Conservation (phyloP, 2,329 filamentous ascomycete species). For the Corynespora cassiicola region DNA sequence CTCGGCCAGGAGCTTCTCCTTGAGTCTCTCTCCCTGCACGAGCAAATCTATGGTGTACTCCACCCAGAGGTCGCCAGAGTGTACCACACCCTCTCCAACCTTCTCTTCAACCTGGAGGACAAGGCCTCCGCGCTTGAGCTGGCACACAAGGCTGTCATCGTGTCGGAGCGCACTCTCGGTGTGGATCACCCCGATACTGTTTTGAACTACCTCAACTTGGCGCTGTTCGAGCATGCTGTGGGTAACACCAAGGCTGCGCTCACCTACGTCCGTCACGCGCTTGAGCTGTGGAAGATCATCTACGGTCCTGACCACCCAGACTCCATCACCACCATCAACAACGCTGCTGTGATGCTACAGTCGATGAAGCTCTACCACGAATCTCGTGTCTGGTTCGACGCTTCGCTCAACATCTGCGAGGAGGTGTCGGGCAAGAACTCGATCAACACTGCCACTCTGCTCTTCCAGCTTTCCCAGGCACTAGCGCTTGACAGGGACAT, state of each 20-base stretch:
- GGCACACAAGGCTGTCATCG: conserved; percentile 94
- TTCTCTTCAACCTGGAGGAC: conserved; percentile 98
- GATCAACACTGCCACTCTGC: conserved; percentile 89
- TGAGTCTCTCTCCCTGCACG: conserved; percentile 94
- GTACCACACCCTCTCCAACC: conserved; percentile 92
- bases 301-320: conserved; percentile 94
- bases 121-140: conserved; percentile 95
- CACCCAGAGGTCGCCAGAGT: conserved; percentile 95
- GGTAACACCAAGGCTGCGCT: conserved; percentile 91
- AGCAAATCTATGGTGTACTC: conserved; percentile 97
- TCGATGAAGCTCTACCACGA: conserved; percentile 93
- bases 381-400: conserved; percentile 96
- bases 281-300: conserved; percentile 96
- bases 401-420: conserved; percentile 87
- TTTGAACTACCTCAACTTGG: conserved; percentile 93
- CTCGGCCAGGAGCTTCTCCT: conserved; percentile 93
- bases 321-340: conserved; percentile 98
- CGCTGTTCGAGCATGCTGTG: conserved; percentile 88
- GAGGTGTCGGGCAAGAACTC: conserved; percentile 87
- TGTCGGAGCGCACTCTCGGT: conserved; percentile 91
- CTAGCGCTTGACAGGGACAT: conserved; percentile 95
- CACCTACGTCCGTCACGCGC: conserved; percentile 86
- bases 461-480: conserved; percentile 96
- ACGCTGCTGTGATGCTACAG: conserved; percentile 98
- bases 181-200: conserved; percentile 94